phyloP scores from a whole-genome alignment of 768 basidiomycete species.

The Auricularia sp. region DNA sequence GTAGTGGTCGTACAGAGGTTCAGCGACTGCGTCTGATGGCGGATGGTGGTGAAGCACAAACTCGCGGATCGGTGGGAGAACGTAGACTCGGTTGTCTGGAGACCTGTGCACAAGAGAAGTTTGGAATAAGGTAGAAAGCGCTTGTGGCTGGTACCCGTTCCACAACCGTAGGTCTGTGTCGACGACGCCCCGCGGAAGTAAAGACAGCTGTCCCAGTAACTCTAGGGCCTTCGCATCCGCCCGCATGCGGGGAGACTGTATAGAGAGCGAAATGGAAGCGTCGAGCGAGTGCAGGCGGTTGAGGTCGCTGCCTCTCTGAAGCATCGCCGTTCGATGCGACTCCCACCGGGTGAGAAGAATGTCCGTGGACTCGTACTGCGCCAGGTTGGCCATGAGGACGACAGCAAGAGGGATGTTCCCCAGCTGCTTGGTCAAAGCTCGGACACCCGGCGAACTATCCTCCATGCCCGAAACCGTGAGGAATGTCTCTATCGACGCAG shows the following conservation, averaged over 20 bases:
- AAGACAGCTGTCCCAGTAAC: neutral
- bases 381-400: neutral
- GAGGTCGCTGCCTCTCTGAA: neutral
- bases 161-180: slow-evolving; percentile 11
- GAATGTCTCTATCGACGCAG: neutral
- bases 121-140: neutral
- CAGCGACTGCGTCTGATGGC: neutral
- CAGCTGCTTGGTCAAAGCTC: neutral
- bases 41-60: neutral
- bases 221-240: neutral
- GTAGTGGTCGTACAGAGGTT: too few relatives aligned
- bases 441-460: neutral
- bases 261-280: neutral
- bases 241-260: neutral
- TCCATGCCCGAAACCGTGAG: neutral
- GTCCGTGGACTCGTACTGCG: neutral
- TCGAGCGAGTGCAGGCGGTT: neutral
- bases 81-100: neutral
- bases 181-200: neutral
- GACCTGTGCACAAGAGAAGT: neutral
- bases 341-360: neutral
- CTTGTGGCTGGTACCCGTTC: slow-evolving; percentile 1
- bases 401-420: neutral
- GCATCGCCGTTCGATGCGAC: neutral
- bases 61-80: neutral